phyloP scores from a whole-genome alignment of 768 basidiomycete species.

The Symmetrospora coprosmae region DNA sequence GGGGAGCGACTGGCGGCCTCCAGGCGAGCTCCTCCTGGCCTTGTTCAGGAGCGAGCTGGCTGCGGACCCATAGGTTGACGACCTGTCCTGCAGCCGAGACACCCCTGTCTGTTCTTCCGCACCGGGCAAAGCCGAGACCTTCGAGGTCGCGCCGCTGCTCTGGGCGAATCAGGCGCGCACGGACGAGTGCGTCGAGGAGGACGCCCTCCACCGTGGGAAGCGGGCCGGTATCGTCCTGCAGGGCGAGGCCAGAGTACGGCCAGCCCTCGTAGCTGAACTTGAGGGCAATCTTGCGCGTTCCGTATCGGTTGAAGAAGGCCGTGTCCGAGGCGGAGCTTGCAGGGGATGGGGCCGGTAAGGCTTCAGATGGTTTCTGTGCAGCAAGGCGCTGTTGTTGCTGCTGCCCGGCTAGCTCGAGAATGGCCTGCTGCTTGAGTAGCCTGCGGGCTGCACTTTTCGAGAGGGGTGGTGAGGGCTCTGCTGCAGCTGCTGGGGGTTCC shows the following conservation, averaged over 20 bases:
- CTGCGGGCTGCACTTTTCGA: no score
- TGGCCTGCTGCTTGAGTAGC: no score
- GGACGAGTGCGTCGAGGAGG: slow-evolving; percentile 62
- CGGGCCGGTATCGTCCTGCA: slow-evolving; percentile 53
- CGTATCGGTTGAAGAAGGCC: slow-evolving; percentile 29
- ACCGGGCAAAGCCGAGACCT: slow-evolving; percentile 77
- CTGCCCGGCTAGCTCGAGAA: no score
- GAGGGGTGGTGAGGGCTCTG: no score
- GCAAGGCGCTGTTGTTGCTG: no score
- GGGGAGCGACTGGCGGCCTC: background rate
- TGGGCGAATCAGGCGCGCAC: slow-evolving; percentile 61
- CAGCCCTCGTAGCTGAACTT: slow-evolving; percentile 82
- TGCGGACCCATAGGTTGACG: slow-evolving; percentile 76
- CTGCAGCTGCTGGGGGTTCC: no score
- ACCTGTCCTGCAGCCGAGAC: slow-evolving; percentile 92
- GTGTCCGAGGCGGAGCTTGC: no score
- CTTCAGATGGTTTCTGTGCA: no score
- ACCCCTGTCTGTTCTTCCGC: slow-evolving; percentile 86
- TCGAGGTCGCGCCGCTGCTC: slow-evolving; percentile 40
- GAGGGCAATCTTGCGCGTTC: slow-evolving; percentile 78
- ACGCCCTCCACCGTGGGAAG: slow-evolving; percentile 83
- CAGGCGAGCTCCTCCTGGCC: background rate
- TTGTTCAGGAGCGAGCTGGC: slow-evolving; percentile 41
- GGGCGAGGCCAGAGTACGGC: slow-evolving; percentile 80
- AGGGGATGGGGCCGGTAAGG: no score